Base-by-base conservation (phyloP, 768 basidiomycete species). In the Phylloporus sp. region DNA sequence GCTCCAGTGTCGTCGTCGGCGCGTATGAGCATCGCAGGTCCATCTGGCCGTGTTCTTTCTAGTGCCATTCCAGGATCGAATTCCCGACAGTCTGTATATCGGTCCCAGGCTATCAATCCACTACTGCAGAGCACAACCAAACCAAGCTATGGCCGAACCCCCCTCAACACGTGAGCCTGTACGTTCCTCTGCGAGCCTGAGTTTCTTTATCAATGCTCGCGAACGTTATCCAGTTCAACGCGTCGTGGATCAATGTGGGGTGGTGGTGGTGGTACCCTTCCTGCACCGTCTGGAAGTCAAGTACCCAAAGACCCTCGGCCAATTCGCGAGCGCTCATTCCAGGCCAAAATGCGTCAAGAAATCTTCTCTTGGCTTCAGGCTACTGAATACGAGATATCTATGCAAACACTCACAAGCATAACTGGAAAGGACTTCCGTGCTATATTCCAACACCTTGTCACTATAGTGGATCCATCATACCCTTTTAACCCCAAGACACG, bases 391-490 rank as follows among this genome's bases (percentile, higher is more conserved):
- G 84, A 86, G 13, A 81, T 92, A 24, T 74, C 80, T 4, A 78
- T 82, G 65, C 78, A 84, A 49, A 82, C 82, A 2, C 73, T 97
- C 4, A 73, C 78, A 41, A 88, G 84, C 42, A 91, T 95, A 41
- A 89, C 91, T 4, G 84, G 83, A 16, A 90, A 91, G 58, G 92
- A 95, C 56, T 97, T 91, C 62, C 82, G 90, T 26, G 73, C 79
- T 1, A 88, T 97, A 36, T 93, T 97, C 65, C 81, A 88, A 48
- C 85, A 85, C 54, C 78, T 98, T 13, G 75, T 93, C 27, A 65
- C 72, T 15, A 77, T 77, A 23, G 72, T 94, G 12, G 94, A 97
- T 63, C 84, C 88, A 6, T 73, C 72, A 49, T 83, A 84, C 71
- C 74, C 79, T n/a, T 73, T 79, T 55, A 75, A 77, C 61, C 70